phyloP scores from a whole-genome alignment of 1,139 yeast species.

The Nakaseomyces glabratus region DNA sequence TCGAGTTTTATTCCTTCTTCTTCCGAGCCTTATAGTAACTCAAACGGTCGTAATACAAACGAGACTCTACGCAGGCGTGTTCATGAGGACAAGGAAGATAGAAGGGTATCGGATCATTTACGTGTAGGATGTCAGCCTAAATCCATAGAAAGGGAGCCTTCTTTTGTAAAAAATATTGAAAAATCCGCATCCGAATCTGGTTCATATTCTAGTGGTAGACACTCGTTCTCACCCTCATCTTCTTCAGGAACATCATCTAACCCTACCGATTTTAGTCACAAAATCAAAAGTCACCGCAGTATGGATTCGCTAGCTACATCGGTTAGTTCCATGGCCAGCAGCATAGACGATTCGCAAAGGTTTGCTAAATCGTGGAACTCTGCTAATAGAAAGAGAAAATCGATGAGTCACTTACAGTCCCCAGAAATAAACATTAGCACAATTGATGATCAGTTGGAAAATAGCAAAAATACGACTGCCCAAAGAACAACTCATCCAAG shows the following conservation, averaged over 20 bases:
- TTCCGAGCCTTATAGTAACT: too few relatives aligned
- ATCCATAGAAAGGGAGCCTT: too few relatives aligned
- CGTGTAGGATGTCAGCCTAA: too few relatives aligned
- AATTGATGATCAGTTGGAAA: constrained; percentile 5
- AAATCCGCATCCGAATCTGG: constrained; percentile 2
- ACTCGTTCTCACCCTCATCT: constrained; percentile 16
- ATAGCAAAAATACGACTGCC: neutral
- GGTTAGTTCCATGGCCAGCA: constrained; percentile 28
- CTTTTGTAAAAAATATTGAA: too few relatives aligned
- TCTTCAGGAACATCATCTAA: constrained; percentile 25
- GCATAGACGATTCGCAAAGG: constrained; percentile 29
- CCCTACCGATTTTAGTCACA: constrained; percentile 28
- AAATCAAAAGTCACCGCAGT: constrained; percentile 23
- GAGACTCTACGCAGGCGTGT: too few relatives aligned
- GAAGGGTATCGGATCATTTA: too few relatives aligned
- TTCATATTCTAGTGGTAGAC: constrained; percentile 5
- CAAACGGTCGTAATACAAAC: too few relatives aligned
- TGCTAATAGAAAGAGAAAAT: constrained; percentile 26
- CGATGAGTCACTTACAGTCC: constrained; percentile 20
- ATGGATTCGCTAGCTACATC: constrained; percentile 29
- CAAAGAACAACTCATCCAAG: neutral
- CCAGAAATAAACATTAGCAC: constrained; percentile 7
- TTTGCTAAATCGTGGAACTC: constrained; percentile 32
- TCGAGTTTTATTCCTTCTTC: too few relatives aligned
- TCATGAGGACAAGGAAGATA: too few relatives aligned